phyloP scores from a whole-genome alignment of 1,284 basidiomycete species.

The Microbotryomycetes sp. region DNA sequence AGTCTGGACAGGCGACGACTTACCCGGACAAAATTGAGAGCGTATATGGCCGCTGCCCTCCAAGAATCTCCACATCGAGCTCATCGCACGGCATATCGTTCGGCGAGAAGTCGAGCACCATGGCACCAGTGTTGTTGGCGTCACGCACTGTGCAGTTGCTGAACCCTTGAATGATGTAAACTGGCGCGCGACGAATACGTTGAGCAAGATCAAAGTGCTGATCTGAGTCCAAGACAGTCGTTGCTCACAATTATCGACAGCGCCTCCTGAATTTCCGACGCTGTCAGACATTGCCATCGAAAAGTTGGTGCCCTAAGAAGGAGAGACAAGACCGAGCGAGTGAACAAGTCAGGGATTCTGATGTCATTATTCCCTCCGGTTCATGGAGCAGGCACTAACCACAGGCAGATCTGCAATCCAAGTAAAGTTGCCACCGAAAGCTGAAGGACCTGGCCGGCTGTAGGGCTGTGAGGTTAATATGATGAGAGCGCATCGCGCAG shows the following conservation, averaged over 20 bases:
- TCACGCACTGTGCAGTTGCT: background rate
- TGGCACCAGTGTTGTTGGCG: background rate
- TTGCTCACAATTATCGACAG: conserved; percentile 14
- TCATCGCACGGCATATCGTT: conserved; percentile 13
- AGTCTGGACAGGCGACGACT: too few relatives aligned
- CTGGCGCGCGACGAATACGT: background rate
- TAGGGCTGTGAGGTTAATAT: too few relatives aligned
- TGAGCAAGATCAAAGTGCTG: background rate
- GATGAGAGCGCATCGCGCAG: too few relatives aligned
- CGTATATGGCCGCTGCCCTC: conserved; percentile 13
- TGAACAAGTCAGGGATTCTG: background rate
- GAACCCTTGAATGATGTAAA: background rate
- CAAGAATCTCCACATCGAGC: conserved; percentile 4
- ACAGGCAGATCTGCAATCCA: background rate
- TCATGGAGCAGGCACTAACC: background rate
- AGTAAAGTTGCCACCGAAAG: background rate
- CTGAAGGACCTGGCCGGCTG: too few relatives aligned
- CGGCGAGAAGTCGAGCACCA: background rate
- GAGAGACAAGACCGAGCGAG: background rate
- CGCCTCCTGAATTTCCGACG: conserved; percentile 17
- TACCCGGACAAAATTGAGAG: conserved; percentile 11
- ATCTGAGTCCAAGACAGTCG: conserved; percentile 40
- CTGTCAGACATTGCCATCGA: conserved; percentile 24
- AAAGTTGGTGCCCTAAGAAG: conserved; percentile 15
- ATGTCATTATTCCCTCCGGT: background rate